Evolutionary conservation across 2,329 filamentous ascomycete genomes (phyloP).

Genomic region (Claviceps capensis): DNA sequence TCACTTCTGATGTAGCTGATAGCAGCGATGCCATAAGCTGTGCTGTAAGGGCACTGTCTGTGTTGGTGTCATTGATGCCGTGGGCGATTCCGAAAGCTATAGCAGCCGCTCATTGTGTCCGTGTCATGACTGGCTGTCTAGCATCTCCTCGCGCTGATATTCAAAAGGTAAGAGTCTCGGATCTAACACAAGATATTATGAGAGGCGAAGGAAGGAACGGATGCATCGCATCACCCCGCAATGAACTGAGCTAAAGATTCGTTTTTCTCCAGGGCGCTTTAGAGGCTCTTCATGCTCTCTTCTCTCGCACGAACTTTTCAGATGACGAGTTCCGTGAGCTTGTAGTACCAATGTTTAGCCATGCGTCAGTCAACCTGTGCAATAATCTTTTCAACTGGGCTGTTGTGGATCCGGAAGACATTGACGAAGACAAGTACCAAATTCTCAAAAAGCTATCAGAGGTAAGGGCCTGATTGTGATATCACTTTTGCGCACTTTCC

Average conservation of each 20-base stretch:
- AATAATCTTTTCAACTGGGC: constrained; percentile 70
- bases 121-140: constrained; percentile 57
- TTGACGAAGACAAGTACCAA: constrained; percentile 84
- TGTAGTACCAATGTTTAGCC: constrained; percentile 65
- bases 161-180: constrained; percentile 43
- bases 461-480: constrained; percentile 31
- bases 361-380: constrained; percentile 57
- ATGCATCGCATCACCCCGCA: neutral
- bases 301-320: constrained; percentile 58
- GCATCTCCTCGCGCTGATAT: constrained; percentile 56
- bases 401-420: constrained; percentile 61
- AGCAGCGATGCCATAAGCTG: constrained; percentile 56
- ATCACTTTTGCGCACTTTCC: neutral
- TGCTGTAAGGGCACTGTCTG: constrained; percentile 62
- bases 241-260: constrained; percentile 2
- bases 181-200: too few relatives aligned
- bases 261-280: constrained; percentile 48
- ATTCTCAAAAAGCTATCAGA: constrained; percentile 91
- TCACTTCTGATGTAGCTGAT: constrained; percentile 49
- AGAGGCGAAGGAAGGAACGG: too few relatives aligned
- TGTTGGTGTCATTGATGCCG: constrained; percentile 64
- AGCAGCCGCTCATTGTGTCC: constrained; percentile 54
- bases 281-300: constrained; percentile 73
- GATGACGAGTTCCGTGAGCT: constrained; percentile 68
- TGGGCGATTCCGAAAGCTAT: constrained; percentile 85